Evolutionary conservation across 192 early-diverging fungal species (phyloP).

Genomic region (Entophlyctis luteolus): DNA sequence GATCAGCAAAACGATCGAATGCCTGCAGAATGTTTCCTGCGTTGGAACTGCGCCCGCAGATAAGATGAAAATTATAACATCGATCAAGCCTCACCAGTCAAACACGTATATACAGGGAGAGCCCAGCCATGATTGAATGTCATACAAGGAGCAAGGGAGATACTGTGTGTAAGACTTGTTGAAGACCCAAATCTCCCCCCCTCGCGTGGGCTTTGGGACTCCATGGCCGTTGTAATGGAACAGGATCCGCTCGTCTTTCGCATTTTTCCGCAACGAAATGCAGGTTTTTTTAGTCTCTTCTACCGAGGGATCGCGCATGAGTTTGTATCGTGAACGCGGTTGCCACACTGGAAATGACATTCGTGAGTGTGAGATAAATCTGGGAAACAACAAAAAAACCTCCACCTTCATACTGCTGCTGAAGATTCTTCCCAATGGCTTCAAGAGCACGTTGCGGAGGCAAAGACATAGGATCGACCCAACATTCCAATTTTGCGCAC

Average conservation of each 20-base stretch:
- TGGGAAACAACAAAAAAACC: not conserved
- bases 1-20: conserved; percentile 84
- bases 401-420: conserved; percentile 78
- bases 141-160: conserved; percentile 87
- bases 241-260: conserved; percentile 89
- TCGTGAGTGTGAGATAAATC: too few relatives aligned
- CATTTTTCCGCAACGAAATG: conserved; percentile 70
- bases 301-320: conserved; percentile 83
- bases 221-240: conserved; percentile 99
- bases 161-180: conserved; percentile 98
- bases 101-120: conserved; percentile 95
- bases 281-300: conserved; percentile 93
- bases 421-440: conserved; percentile 84
- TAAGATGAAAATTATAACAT: not conserved
- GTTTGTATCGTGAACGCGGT: conserved; percentile 74
- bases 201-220: conserved; percentile 87
- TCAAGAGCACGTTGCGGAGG: conserved; percentile 77
- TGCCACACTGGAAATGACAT: conserved; percentile 55
- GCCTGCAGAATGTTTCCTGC: conserved; percentile 87
- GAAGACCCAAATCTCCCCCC: conserved; percentile 98
- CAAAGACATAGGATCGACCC: conserved; percentile 85
- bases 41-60: conserved; percentile 40
- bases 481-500: conserved; percentile 87
- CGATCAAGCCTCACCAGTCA: conserved; percentile 83
- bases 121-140: conserved; percentile 91